Conservation (phyloP, 805 yeast species). For the Lachancea meyersii region DNA sequence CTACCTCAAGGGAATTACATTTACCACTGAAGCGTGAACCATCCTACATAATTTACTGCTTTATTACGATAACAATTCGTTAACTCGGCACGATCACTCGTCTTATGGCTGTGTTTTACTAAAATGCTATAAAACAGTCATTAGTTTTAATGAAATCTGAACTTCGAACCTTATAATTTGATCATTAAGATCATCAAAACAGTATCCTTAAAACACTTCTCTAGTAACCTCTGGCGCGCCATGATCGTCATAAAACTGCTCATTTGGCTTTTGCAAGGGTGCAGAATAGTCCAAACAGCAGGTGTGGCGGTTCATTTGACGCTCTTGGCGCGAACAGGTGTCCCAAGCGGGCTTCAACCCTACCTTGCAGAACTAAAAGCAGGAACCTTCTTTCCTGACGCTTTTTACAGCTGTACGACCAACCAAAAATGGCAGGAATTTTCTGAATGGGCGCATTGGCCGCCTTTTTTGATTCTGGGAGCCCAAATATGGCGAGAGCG, state of each 20-base stretch:
- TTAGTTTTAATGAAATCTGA: no score
- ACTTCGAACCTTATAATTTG: no score
- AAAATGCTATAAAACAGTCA: no score
- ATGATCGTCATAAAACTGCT: background rate
- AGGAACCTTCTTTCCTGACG: constrained; percentile 67
- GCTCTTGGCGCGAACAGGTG: constrained; percentile 14
- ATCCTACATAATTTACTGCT: no score
- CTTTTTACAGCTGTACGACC: constrained; percentile 55
- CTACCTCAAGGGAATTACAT: no score
- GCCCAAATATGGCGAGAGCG: constrained; percentile 38
- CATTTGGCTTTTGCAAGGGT: background rate
- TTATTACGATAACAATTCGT: no score
- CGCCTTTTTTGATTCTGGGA: constrained; percentile 49
- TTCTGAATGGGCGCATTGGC: constrained; percentile 68
- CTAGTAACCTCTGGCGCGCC: background rate
- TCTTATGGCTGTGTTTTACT: no score
- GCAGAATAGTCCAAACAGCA: constrained; percentile 11
- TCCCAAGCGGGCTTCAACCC: constrained; percentile 31
- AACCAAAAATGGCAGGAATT: constrained; percentile 35
- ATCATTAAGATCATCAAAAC: no score
- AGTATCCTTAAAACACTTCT: background rate
- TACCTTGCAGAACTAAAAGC: constrained; percentile 38
- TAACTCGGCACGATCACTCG: no score
- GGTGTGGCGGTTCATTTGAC: constrained; percentile 24
- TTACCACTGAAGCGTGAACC: no score